phyloP scores from a whole-genome alignment of 2,329 filamentous ascomycete species.

The Dactylellina haptotyla region DNA sequence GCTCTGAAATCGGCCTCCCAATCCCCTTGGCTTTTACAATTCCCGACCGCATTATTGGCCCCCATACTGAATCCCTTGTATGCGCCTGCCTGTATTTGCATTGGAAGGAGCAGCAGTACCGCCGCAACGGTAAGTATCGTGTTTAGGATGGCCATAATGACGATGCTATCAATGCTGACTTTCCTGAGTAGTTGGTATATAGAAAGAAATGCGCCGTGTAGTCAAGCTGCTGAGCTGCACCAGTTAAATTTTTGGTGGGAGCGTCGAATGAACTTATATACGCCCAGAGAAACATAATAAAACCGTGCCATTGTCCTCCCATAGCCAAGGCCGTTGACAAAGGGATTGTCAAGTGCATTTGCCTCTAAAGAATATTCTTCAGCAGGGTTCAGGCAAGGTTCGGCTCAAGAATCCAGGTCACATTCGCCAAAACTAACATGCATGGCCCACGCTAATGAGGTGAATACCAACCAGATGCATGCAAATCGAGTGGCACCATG shows the following conservation, averaged over 20 bases:
- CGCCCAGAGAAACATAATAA: not conserved
- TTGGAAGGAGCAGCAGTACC: slow-evolving; percentile 34
- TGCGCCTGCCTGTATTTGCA: slow-evolving; percentile 23
- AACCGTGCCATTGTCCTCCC: not conserved
- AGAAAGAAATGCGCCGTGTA: not conserved
- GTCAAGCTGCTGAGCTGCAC: not conserved
- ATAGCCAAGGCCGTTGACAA: not conserved
- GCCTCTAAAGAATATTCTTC: slow-evolving; percentile 9
- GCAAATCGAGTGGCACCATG: not conserved
- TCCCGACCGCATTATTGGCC: slow-evolving; percentile 58
- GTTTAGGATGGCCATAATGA: slow-evolving; percentile 18
- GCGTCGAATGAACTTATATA: too few species aligned
- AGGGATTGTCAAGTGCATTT: slow-evolving; percentile 4
- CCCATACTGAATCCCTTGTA: slow-evolving; percentile 50
- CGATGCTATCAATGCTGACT: not conserved
- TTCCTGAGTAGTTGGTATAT: not conserved
- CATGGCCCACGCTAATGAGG: slow-evolving; percentile 4
- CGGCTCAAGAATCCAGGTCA: slow-evolving; percentile 23
- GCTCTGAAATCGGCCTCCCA: slow-evolving; percentile 61
- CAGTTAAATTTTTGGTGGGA: too few species aligned
- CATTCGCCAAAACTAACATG: slow-evolving; percentile 17
- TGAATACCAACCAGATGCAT: not conserved
- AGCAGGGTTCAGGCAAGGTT: slow-evolving; percentile 18
- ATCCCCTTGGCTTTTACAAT: slow-evolving; percentile 61
- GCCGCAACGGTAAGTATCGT: slow-evolving; percentile 15